Evolutionary conservation across 257 asterid genomes (phyloP).

Genomic region (Apocynum venetum): DNA sequence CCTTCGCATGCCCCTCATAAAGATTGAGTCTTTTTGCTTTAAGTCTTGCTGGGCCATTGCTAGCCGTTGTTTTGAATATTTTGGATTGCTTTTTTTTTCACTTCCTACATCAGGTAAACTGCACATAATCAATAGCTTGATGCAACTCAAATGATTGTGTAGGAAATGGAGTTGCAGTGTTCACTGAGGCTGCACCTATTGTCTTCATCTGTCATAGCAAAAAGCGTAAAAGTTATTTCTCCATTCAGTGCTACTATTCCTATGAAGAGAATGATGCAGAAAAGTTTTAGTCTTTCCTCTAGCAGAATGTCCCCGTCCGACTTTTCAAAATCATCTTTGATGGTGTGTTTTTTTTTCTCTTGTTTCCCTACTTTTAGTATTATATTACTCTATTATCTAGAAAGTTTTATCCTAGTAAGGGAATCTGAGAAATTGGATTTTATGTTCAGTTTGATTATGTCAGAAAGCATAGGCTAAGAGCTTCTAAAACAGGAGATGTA

Average conservation of each 20-base stretch:
- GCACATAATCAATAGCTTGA: not conserved
- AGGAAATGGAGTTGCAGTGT: conserved; percentile 47
- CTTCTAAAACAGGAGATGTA: conserved; percentile 53
- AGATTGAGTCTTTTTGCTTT: not conserved
- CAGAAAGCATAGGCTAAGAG: conserved; percentile 33
- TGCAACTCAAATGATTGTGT: conserved; percentile 1
- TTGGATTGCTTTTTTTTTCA: not conserved
- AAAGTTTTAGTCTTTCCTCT: conserved; percentile 15
- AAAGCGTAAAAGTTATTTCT: conserved; percentile 12
- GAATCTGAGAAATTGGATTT: conserved; percentile 1
- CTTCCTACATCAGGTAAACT: not conserved
- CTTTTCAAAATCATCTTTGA: conserved; percentile 16
- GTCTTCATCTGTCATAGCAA: conserved; percentile 18
- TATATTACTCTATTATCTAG: not conserved
- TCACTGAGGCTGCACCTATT: conserved; percentile 26
- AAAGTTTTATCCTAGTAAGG: not conserved
- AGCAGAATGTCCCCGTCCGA: conserved; percentile 12
- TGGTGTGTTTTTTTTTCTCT: conserved; percentile 29
- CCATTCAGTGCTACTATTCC: conserved; percentile 19
- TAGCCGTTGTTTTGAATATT: not conserved
- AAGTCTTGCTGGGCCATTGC: not conserved
- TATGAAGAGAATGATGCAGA: conserved; percentile 23
- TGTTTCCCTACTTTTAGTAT: not conserved
- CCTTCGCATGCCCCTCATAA: not conserved
- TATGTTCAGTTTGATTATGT: conserved; percentile 34